Evolutionary conservation across 257 asterid species (phyloP), one percentile per base, ranked within the genome.

Genomic region (Solanum raphanifolium): DNA sequence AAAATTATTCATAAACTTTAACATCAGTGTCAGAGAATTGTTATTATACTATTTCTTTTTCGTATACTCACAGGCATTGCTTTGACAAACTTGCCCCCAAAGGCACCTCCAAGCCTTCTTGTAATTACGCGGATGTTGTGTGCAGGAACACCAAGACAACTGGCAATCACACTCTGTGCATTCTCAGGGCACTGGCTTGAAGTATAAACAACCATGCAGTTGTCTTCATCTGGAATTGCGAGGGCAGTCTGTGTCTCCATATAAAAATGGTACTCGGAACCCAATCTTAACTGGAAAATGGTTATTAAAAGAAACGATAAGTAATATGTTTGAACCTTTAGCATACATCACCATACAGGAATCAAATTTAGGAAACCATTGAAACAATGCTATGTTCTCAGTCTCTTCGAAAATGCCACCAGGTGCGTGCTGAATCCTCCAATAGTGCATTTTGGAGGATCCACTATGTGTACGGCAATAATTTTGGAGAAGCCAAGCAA

Each of bases 221-320:
- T 93, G 93, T 95, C 98, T 90, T 95, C 98, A 88, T 95, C 98
- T 21, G 98, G 98, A 72, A 95, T 71, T 18, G 98, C 97, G 39
- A 95, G 94, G 12, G 96, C 94, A 29, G 96, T 89, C 89, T 95
- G 98, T 6, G 95, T 91, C 90, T 95, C 98, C 95, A 95, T 93
- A 84, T 95, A 95, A 84, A 93, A 95, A 88, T 92, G 89, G 92
- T 95, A 92, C 79, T 93, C 95, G 29, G 98, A 95, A 36, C 93
- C 93, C 21, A 95, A 93, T 84, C 90, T 90, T 66, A 95, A 86
- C 98, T 94, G 92, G 72, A 91, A 23, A 87, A 72, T 31, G n/a
- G 15, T 69, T 7, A 69, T 31, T 69, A 15, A 29, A 13, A 7
- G 23, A 69, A 9, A 6, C 1, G 9, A 69, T 7, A 16, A 52